Evolutionary conservation across 768 basidiomycete species (phyloP).

Genomic region (Amanita muscaria): DNA sequence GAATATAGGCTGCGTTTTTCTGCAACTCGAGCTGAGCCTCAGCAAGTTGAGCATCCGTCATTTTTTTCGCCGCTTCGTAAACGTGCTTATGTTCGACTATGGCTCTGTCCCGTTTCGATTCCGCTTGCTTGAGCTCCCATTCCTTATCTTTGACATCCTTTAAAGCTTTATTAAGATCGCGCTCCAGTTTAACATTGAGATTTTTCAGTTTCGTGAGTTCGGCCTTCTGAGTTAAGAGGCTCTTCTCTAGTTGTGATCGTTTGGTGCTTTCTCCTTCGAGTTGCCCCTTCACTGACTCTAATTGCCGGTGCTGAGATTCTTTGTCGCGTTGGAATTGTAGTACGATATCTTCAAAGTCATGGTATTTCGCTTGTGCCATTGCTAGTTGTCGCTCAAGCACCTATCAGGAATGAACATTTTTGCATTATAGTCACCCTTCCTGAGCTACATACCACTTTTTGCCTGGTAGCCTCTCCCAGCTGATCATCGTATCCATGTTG

Average conservation of each 20-base stretch:
- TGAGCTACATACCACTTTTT: constrained; percentile 61
- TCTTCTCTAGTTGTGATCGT: constrained; percentile 67
- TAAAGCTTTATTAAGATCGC: constrained; percentile 74
- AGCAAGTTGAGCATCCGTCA: constrained; percentile 84
- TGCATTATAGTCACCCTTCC: background rate
- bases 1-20: constrained; percentile 66
- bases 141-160: constrained; percentile 74
- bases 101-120: constrained; percentile 90
- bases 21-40: constrained; percentile 75
- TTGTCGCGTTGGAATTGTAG: constrained; percentile 81
- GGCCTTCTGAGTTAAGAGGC: constrained; percentile 49
- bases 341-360: constrained; percentile 82
- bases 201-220: constrained; percentile 67
- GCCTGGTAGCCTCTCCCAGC: constrained; percentile 48
- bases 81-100: constrained; percentile 98
- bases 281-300: constrained; percentile 63
- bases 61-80: constrained; percentile 88
- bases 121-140: constrained; percentile 79
- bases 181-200: constrained; percentile 60
- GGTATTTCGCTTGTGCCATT: constrained; percentile 63
- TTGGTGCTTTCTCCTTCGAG: constrained; percentile 67
- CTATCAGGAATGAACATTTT: constrained; percentile 29
- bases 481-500: constrained; percentile 61
- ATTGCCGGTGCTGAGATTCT: constrained; percentile 59
- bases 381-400: constrained; percentile 70